Conservation (phyloP, 116 monocot genomes). For the Cymodocea nodosa region DNA sequence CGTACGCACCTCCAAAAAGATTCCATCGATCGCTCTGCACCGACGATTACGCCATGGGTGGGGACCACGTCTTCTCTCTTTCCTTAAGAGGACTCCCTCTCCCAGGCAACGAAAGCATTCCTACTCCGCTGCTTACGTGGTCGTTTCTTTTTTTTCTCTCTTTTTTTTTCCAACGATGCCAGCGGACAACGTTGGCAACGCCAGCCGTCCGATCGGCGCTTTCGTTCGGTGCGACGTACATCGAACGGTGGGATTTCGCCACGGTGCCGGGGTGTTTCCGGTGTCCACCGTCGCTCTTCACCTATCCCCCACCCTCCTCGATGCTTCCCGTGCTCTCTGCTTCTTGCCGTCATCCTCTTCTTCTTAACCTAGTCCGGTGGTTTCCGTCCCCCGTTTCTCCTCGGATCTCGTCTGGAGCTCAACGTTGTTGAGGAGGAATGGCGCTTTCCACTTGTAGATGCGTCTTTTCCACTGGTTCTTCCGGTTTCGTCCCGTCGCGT, state of each 20-base stretch:
- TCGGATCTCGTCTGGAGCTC: neutral
- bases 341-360: neutral
- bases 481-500: neutral
- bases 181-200: too few relatives aligned
- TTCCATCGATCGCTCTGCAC: too few relatives aligned
- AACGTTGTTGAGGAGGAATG: conserved; percentile 6
- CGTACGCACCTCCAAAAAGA: too few relatives aligned
- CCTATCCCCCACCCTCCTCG: neutral
- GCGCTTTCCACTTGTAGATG: conserved; percentile 22
- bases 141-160: too few relatives aligned
- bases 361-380: too few relatives aligned
- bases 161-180: too few relatives aligned
- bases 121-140: too few relatives aligned
- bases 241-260: neutral
- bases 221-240: neutral
- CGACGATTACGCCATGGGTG: too few relatives aligned
- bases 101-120: too few relatives aligned
- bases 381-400: neutral
- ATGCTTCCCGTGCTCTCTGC: neutral
- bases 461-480: conserved; percentile 8
- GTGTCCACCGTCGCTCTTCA: neutral
- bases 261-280: neutral
- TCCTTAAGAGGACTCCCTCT: too few relatives aligned
- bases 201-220: neutral
- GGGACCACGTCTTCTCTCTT: too few relatives aligned